Base-by-base conservation (phyloP, 805 yeast species). In the Zygosaccharomyces pseudorouxii region DNA sequence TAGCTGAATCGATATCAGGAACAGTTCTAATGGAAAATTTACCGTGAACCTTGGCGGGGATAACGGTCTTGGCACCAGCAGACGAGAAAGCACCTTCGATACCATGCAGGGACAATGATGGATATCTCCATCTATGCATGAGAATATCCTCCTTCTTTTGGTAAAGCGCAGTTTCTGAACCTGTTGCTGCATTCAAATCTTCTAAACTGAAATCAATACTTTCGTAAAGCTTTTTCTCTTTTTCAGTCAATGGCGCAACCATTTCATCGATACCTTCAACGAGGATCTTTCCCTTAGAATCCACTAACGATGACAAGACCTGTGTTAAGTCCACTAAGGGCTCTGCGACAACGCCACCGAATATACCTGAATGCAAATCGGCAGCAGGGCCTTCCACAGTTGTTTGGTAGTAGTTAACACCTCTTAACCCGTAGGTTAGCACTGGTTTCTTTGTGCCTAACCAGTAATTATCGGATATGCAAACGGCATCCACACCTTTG, bases 71-170 rank as follows among this genome's bases (percentile, higher is more conserved):
- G 50, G 98, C 99, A 56, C 99, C 99, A 41, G 86, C 78, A 38
- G 86, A 92, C 42, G 85, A 83, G 70, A 93, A 93, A 5, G 98
- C 99, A 55, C 99, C 99, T 72, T 93, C 99, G 48, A 93, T 79
- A 58, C 99, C 99, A 71, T 93, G 99, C 56, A 93, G 70, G 2
- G 98, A 90, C 61, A 93, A 76, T 6, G 98, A 89, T 48, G 99
- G 99, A 72, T 77, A 89, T 77, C 99, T 85, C 99, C 99, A 93
- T 79, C 99, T 83, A 71, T 90, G 97, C 86, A 89, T 92, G 62
- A 93, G 78, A 51, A 95, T 89, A 51, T 83, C 84, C 72, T 89
- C 82, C 71, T 89, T 87, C 67, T 78, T 77, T 54, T 80, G 76
- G 72, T 83, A 84, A 51, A 90, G 75, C 31, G 89, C 81, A 40